A percentile compares a stretch with the other conserved stretches of the same genome.
Conservation (phyloP, 2,329 filamentous ascomycete species). For the Aspergillus tubingensis region DNA sequence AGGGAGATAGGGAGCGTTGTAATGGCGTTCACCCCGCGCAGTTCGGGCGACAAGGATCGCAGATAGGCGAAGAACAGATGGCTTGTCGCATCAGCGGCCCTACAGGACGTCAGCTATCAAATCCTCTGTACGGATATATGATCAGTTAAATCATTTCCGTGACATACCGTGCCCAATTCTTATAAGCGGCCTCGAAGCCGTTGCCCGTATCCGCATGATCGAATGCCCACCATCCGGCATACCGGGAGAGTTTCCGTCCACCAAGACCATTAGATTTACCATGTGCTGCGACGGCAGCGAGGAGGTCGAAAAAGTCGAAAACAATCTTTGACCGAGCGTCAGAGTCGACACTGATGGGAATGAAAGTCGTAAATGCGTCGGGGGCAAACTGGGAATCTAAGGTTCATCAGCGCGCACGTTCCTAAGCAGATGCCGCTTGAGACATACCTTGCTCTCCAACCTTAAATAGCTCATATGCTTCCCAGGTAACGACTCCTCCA, state of each 20-base stretch:
- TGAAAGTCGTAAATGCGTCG: constrained; percentile 94
- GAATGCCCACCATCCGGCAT: constrained; percentile 99
- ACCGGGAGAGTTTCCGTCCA: constrained; percentile 87
- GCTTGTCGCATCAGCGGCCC: constrained; percentile 90
- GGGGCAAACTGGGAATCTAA: constrained; percentile 87
- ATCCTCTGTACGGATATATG: neutral
- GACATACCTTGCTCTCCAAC: constrained; percentile 84
- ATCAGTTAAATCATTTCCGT: constrained; percentile 7
- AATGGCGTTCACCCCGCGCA: constrained; percentile 72
- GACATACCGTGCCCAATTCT: constrained; percentile 75
- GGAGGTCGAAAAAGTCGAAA: constrained; percentile 92
- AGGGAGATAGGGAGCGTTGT: constrained; percentile 85
- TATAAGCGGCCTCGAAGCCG: constrained; percentile 94
- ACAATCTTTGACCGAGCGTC: constrained; percentile 84
- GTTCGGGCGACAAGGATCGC: constrained; percentile 80
- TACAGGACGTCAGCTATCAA: constrained; percentile 46
- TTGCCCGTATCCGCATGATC: constrained; percentile 83
- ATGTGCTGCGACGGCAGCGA: constrained; percentile 87
- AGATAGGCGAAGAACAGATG: constrained; percentile 98
- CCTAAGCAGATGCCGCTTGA: neutral
- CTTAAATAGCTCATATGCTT: constrained; percentile 93
- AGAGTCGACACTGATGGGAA: constrained; percentile 89
- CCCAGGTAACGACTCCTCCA: constrained; percentile 93
- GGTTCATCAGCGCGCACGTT: constrained; percentile 13
- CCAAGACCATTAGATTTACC: constrained; percentile 91